These are phyloP conservation scores for Pseudogymnoascus pannorum DNA, from an alignment of 2,329 filamentous ascomycete genomes.

Conservation along the genomic window DNA sequence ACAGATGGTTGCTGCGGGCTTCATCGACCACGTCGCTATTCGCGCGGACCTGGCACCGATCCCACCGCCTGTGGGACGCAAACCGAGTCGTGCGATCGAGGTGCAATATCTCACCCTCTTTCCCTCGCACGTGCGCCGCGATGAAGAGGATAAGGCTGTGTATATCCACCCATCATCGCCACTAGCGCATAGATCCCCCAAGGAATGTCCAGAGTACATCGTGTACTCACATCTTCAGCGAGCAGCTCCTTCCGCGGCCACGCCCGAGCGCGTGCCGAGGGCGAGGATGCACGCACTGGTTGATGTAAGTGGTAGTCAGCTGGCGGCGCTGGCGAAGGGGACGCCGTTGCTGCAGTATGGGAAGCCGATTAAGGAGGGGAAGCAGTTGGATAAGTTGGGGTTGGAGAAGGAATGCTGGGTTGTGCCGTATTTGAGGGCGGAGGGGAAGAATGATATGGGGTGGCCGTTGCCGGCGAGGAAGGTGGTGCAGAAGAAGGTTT, in stretches of 20 bases:
- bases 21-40: conserved; percentile 90
- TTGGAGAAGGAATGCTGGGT: conserved; percentile 70
- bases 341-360: conserved; percentile 79
- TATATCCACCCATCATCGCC: conserved; percentile 84
- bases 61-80: conserved; percentile 58
- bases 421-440: conserved; percentile 66
- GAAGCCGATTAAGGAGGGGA: conserved; percentile 83
- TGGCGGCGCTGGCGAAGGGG: conserved; percentile 72
- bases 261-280: conserved; percentile 51
- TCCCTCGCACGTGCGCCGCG: conserved; percentile 47
- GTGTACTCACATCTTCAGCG: conserved; percentile 82
- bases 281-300: conserved; percentile 86
- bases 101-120: conserved; percentile 85
- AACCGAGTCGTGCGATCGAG: conserved; percentile 79
- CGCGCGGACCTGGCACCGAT: conserved; percentile 77
- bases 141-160: conserved; percentile 56
- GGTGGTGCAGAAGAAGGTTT: conserved; percentile 69
- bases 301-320: conserved; percentile 65
- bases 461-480: conserved; percentile 85
- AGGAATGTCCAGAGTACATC: conserved; percentile 79
- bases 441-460: conserved; percentile 58
- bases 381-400: conserved; percentile 40
- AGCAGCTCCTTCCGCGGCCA: conserved; percentile 43
- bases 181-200: conserved; percentile 59
- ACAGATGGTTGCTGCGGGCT: conserved; percentile 85